Evolutionary conservation across 176 grass and related monocot genomes (phyloP).

Genomic region (Aechmea fasciata): DNA sequence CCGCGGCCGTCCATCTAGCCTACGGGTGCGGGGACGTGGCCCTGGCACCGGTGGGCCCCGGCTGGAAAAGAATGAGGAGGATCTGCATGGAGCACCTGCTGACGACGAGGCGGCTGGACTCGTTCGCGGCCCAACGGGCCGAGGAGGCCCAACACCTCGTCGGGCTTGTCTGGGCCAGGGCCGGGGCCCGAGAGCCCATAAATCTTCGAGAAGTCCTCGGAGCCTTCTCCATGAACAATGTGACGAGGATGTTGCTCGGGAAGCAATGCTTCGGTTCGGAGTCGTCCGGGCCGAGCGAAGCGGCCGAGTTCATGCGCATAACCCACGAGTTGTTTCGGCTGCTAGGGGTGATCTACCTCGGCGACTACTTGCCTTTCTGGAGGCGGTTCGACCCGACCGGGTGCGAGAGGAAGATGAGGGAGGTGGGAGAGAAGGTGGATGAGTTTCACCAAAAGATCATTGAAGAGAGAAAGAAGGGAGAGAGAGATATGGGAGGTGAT

Average conservation of each 20-base stretch:
- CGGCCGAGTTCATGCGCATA: constrained; percentile 83
- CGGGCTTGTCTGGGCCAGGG: constrained; percentile 45
- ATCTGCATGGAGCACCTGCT: constrained; percentile 89
- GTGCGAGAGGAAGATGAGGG: constrained; percentile 75
- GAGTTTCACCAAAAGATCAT: constrained; percentile 93
- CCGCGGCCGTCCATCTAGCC: constrained; percentile 64
- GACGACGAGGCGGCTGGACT: constrained; percentile 60
- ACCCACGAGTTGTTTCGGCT: constrained; percentile 78
- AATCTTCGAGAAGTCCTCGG: constrained; percentile 73
- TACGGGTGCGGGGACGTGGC: constrained; percentile 68
- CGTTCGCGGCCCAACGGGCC: constrained; percentile 54
- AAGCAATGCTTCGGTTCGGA: constrained; percentile 78
- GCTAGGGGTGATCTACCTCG: constrained; percentile 76
- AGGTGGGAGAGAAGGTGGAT: constrained; percentile 79
- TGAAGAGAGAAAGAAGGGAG: constrained; percentile 58
- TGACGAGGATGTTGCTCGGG: constrained; percentile 90
- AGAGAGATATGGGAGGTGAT: constrained; percentile 32
- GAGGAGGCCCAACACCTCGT: constrained; percentile 58
- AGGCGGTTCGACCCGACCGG: constrained; percentile 69
- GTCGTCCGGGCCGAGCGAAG: constrained; percentile 55
- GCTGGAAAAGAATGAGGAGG: constrained; percentile 82
- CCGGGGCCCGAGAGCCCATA: constrained; percentile 33
- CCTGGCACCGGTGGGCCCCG: constrained; percentile 61
- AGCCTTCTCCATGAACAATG: constrained; percentile 89
- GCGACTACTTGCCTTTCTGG: constrained; percentile 85